Evolutionary conservation across 2,329 filamentous ascomycete species (phyloP).

Genomic region (Sarocladium oryzae): DNA sequence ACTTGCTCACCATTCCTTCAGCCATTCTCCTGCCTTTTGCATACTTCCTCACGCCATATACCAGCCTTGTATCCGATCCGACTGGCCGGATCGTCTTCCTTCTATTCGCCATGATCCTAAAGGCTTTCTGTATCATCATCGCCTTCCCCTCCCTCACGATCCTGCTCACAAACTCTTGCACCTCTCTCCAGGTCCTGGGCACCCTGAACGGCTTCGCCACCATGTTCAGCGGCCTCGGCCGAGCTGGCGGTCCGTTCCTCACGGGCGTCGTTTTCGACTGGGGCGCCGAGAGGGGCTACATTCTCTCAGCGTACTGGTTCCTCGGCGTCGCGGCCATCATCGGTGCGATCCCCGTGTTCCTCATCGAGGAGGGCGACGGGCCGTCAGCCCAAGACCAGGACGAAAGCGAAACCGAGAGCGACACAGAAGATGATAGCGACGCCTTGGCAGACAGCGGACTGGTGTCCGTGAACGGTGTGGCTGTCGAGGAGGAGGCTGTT

Average conservation of each 20-base stretch:
- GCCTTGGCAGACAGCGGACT: conserved; percentile 15
- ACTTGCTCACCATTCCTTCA: conserved; percentile 16
- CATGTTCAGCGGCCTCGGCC: conserved; percentile 70
- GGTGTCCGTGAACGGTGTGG: conserved; percentile 11
- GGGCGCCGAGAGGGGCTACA: conserved; percentile 68
- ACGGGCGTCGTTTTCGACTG: conserved; percentile 67
- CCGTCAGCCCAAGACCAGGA: conserved; percentile 32
- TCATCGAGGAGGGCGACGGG: conserved; percentile 69
- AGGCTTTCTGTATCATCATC: conserved; percentile 71
- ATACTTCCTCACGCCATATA: conserved; percentile 79
- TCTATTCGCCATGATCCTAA: conserved; percentile 62
- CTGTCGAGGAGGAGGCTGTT: conserved; percentile 14
- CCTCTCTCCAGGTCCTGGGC: conserved; percentile 66
- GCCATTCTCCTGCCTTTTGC: conserved; percentile 63
- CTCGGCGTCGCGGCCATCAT: conserved; percentile 57
- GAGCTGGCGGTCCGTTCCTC: conserved; percentile 71
- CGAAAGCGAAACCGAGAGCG: conserved; percentile 25
- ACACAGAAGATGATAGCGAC: conserved; percentile 15
- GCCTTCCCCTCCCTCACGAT: conserved; percentile 88
- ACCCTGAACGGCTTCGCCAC: conserved; percentile 91
- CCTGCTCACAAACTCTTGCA: conserved; percentile 79
- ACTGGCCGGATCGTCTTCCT: conserved; percentile 53
- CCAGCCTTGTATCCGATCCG: conserved; percentile 51
- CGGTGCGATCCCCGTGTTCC: conserved; percentile 66
- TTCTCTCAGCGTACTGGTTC: conserved; percentile 76